A percentile compares a stretch with the other conserved stretches of the same genome.
These are phyloP conservation scores for Penicillium decumbens DNA, from an alignment of 2,329 filamentous ascomycete species.

Conservation along the genomic window DNA sequence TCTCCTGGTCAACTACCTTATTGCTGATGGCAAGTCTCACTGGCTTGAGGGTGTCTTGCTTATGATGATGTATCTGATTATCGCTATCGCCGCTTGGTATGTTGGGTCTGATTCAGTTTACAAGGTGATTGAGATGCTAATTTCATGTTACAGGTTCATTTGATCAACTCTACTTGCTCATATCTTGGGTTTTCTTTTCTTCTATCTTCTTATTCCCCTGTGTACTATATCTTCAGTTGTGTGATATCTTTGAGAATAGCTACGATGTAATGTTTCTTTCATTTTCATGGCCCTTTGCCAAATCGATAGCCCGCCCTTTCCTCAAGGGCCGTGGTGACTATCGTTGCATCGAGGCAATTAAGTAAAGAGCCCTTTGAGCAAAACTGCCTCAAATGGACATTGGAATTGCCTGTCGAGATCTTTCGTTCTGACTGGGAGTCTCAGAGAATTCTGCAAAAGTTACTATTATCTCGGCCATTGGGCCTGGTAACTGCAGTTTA, in stretches of 20 bases:
- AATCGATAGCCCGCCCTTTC: too few relatives aligned
- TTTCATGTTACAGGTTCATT: not conserved
- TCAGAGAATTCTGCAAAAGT: too few relatives aligned
- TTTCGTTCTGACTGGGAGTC: too few relatives aligned
- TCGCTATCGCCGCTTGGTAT: slow-evolving; percentile 57
- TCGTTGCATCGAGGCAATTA: too few relatives aligned
- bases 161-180: not conserved
- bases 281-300: too few relatives aligned
- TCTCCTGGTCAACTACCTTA: slow-evolving; percentile 32
- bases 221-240: not conserved
- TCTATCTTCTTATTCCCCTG: not conserved
- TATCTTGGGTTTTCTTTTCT: not conserved
- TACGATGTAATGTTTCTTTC: not conserved
- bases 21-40: slow-evolving; percentile 49
- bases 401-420: too few relatives aligned
- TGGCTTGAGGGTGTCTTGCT: slow-evolving; percentile 60
- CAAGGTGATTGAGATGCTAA: not conserved
- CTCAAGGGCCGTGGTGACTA: too few relatives aligned
- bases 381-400: too few relatives aligned
- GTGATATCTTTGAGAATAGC: not conserved
- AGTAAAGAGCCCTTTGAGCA: too few relatives aligned
- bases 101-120: slow-evolving; percentile 1
- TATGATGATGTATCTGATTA: slow-evolving; percentile 59
- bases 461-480: too few relatives aligned
- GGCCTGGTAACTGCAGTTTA: too few relatives aligned